Base-by-base conservation (phyloP, 306 rosid genomes). In the Fragaria nilgerrensis region DNA sequence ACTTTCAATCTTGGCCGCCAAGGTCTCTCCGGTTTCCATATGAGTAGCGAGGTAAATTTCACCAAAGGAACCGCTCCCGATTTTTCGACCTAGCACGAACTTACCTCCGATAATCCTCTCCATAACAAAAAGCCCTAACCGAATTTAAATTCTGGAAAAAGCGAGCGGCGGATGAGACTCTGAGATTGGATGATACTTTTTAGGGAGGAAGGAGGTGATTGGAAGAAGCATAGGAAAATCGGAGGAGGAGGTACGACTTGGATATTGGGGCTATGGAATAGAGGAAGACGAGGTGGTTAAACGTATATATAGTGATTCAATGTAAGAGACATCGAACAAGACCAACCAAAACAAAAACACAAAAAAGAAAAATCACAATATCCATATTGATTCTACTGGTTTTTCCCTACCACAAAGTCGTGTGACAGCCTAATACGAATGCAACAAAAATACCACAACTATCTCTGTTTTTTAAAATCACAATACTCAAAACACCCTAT, bases 31-130 rank as follows among this genome's bases (percentile, higher is more conserved):
- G 15, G 85, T 87, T 12, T 82, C 91, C 1, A 89, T 76, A 84
- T 87, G 82, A 7, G 89, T 78, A 0, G 93, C 96, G 16, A 89
- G 84, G 76, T 68, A 89, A 36, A 89, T 89, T 86, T 91, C 90
- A 44, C 96, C 93, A 6, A 91, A 91, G 0, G 96, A 91, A 17
- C 93, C 93, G 79, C 93, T 86, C 1, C 96, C 96, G 27, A 91
- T 89, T 82, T 89, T 91, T 70, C 90, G 88, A 80, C 96, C 93
- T 61, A 89, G 23, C 84, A 87, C 89, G 80, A 63, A 91, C 84
- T 86, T 87, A 2, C 86, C 92, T 2, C 86, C 93, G 20, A 89
- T 44, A 55, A 91, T 67, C 80, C 92, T 84, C 84, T 91, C 92
- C 96, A 91, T 91, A 16, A 52, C 5, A 34, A 19, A 14, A 64